Base-by-base conservation (phyloP, 2,329 filamentous ascomycete genomes). In the Colletotrichum sojae region DNA sequence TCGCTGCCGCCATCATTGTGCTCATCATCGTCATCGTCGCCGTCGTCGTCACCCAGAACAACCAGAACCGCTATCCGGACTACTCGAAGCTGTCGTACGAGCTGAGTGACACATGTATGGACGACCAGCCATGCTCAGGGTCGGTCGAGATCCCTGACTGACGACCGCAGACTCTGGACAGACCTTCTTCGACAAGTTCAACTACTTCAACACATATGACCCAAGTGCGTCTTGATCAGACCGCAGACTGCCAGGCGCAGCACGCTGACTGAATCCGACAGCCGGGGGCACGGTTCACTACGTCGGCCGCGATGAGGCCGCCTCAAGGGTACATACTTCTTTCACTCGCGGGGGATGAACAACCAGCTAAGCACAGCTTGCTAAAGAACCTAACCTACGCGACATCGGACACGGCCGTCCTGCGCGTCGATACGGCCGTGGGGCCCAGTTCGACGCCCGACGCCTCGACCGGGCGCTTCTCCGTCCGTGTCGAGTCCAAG, bases 401-500 rank as follows among this genome's bases (percentile, higher is more conserved):
- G 6, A 84, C 85, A 1, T 73, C 81, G 1, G 78, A 79, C 46
- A 83, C 86, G 0, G 89, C 89, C 10, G 73, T 92, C 18, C 76
- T 92, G 36, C 83, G 81, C 51, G 90, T 92, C 57, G 90, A 92
- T 75, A 89, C 88, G 12, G 84, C 83, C 2, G 86, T 89, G 16
- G 83, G 83, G 9, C 85, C 83, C 2, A 71, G 73, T 2, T 81
- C 80, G 31, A 70, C 73, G 3, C 86, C 86, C 4, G 79, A 89
- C 71, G 85, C 88, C 18, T 84, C 84, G 3, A 88, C 84, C 0
- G 90, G 89, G 56, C 88, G 90, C 22, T 88, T 88, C 78, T 91
- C 89, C 0, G 89, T 91, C 15, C 88, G 90, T 15, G 80, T 91
- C 64, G 84, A 88, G 69, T 91, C 89, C 43, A 90, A 88, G 74